phyloP scores from a whole-genome alignment of 768 basidiomycete genomes.

The Boletus reticuloceps region DNA sequence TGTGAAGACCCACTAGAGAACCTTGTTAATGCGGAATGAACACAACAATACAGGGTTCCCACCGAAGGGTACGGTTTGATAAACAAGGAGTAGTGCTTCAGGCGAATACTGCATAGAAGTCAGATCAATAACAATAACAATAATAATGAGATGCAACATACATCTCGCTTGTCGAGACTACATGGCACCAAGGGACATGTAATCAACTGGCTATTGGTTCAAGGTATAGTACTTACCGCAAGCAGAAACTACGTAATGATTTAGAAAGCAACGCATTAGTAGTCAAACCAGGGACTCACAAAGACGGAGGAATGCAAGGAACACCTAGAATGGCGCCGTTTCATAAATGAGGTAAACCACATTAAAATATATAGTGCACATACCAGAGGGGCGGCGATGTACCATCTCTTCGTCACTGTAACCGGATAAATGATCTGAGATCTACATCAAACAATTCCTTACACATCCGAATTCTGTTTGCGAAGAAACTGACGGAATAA shows the following conservation, averaged over 20 bases:
- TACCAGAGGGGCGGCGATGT: slow-evolving; percentile 30
- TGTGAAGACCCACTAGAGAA: slow-evolving; percentile 31
- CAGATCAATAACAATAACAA: not conserved
- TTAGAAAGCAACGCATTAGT: slow-evolving; percentile 2
- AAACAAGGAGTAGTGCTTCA: slow-evolving; percentile 30
- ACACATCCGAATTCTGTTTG: slow-evolving; percentile 34
- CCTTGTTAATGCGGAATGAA: not conserved
- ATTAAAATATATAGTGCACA: not conserved
- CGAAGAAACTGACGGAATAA: slow-evolving; percentile 25
- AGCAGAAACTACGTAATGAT: slow-evolving; percentile 21
- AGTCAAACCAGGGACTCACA: slow-evolving; percentile 16
- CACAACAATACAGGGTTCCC: not conserved
- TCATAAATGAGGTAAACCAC: not conserved
- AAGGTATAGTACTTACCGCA: slow-evolving; percentile 20
- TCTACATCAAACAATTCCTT: not conserved
- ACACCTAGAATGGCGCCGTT: slow-evolving; percentile 9
- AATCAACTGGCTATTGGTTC: not conserved
- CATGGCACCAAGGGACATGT: not conserved
- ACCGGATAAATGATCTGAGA: not conserved
- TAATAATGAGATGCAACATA: slow-evolving; percentile 2
- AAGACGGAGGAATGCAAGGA: slow-evolving; percentile 34
- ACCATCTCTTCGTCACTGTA: slow-evolving; percentile 33
- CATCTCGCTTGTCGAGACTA: slow-evolving; percentile 35
- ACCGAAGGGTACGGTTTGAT: slow-evolving; percentile 32
- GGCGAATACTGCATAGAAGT: slow-evolving; percentile 16